These are phyloP conservation scores for Alternaria dauci DNA, from an alignment of 2,329 filamentous ascomycete species.

Conservation along the genomic window DNA sequence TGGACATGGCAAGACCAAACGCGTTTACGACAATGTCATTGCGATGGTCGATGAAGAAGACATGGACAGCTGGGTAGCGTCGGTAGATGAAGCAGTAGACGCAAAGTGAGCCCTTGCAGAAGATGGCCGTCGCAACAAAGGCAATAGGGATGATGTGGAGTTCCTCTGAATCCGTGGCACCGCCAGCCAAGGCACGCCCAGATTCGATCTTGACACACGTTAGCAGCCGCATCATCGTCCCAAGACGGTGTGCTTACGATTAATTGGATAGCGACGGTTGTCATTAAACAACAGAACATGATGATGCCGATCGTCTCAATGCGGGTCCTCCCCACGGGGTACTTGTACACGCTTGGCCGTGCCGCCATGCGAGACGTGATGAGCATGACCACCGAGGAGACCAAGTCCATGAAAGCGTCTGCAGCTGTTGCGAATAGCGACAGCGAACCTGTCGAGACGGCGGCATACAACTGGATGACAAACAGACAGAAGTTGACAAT, in stretches of 20 bases:
- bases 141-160: conserved; percentile 64
- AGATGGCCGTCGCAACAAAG: conserved; percentile 60
- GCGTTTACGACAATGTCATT: conserved; percentile 66
- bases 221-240: conserved; percentile 16
- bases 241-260: conserved; percentile 55
- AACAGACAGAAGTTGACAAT: conserved; percentile 59
- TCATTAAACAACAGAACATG: conserved; percentile 72
- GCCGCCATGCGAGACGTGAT: conserved; percentile 67
- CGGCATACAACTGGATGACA: conserved; percentile 67
- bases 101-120: conserved; percentile 62
- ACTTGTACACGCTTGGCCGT: conserved; percentile 68
- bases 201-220: conserved; percentile 61
- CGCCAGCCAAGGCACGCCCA: conserved; percentile 59
- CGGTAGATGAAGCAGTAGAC: conserved; percentile 63
- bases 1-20: conserved; percentile 65
- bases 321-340: conserved; percentile 68
- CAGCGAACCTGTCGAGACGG: conserved; percentile 66
- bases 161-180: conserved; percentile 53
- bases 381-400: conserved; percentile 70
- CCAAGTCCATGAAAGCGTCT: conserved; percentile 72
- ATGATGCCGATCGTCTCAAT: conserved; percentile 72
- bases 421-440: conserved; percentile 72
- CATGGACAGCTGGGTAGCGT: conserved; percentile 63
- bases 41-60: conserved; percentile 67
- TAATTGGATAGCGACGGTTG: conserved; percentile 70